These are phyloP conservation scores for Fusarium sarcochroum DNA, from an alignment of 2,329 filamentous ascomycete genomes.

Conservation along the genomic window DNA sequence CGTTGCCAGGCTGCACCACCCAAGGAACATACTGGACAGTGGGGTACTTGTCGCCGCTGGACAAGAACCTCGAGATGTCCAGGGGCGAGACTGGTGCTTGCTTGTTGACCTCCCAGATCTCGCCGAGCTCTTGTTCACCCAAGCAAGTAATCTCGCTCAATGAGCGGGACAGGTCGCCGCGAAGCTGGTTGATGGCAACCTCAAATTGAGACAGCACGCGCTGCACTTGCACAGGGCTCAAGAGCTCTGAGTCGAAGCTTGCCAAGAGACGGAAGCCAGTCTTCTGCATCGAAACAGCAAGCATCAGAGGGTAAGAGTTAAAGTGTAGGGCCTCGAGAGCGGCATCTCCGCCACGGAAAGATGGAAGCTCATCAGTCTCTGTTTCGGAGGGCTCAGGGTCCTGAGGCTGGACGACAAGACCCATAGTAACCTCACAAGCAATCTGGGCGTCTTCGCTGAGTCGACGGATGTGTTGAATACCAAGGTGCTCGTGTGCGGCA, in stretches of 20 bases:
- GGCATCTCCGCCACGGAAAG: constrained; percentile 67
- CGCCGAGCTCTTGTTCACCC: constrained; percentile 53
- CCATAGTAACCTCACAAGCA: constrained; percentile 69
- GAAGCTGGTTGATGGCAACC: constrained; percentile 64
- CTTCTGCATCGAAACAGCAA: constrained; percentile 71
- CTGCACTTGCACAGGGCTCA: constrained; percentile 65
- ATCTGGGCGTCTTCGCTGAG: constrained; percentile 64
- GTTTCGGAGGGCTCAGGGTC: constrained; percentile 46
- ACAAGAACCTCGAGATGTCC: constrained; percentile 30
- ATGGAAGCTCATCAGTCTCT: constrained; percentile 49
- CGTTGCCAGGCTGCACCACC: constrained; percentile 48
- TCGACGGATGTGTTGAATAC: constrained; percentile 56
- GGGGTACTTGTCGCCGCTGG: constrained; percentile 44
- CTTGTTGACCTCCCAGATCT: constrained; percentile 52
- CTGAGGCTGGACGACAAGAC: constrained; percentile 62
- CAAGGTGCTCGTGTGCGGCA: constrained; percentile 50
- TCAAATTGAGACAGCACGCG: constrained; percentile 66
- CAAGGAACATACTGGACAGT: constrained; percentile 44
- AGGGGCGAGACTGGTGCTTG: constrained; percentile 36
- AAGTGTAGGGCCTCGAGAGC: constrained; percentile 70
- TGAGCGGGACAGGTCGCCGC: constrained; percentile 51
- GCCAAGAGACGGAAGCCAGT: constrained; percentile 69
- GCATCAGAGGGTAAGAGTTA: constrained; percentile 72
- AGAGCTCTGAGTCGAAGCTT: constrained; percentile 72
- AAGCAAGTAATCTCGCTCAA: constrained; percentile 55